Conservation (phyloP, 306 rosid species). For the Quercus mongolica region DNA sequence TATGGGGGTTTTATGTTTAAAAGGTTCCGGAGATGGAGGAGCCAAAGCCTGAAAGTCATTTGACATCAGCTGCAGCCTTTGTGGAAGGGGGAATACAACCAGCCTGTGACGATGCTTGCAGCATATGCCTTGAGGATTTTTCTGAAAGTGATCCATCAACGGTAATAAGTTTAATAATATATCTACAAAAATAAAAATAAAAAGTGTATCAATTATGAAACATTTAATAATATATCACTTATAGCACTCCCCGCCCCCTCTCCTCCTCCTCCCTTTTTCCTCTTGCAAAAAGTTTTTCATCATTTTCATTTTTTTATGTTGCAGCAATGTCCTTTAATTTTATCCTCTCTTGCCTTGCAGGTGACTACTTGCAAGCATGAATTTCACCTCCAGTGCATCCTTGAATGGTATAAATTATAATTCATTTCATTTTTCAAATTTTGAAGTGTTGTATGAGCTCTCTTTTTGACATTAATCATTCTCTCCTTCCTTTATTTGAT, state of each 20-base stretch:
- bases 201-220: too few species aligned
- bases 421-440: not conserved
- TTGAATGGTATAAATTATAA: conserved; percentile 69
- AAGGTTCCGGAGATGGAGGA: conserved; percentile 56
- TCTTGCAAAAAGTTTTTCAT: not conserved
- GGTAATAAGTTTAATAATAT: conserved; percentile 34
- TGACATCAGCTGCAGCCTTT: conserved; percentile 85
- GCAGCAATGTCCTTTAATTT: conserved; percentile 17
- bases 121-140: conserved; percentile 97
- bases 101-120: conserved; percentile 82
- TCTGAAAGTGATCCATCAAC: conserved; percentile 73
- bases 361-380: conserved; percentile 83
- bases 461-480: not conserved
- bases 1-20: conserved; percentile 22
- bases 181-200: not conserved
- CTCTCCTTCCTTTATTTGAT: not conserved
- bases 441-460: not conserved
- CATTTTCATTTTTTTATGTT: not conserved
- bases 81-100: conserved; percentile 97
- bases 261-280: not conserved
- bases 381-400: conserved; percentile 95
- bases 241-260: not conserved
- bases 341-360: conserved; percentile 42
- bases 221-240: not conserved
- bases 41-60: conserved; percentile 42